Percentiles rank a stretch among this genome's conserved stretches.
phyloP scores from a whole-genome alignment of 768 basidiomycete genomes.

The Boletellus emodensis region DNA sequence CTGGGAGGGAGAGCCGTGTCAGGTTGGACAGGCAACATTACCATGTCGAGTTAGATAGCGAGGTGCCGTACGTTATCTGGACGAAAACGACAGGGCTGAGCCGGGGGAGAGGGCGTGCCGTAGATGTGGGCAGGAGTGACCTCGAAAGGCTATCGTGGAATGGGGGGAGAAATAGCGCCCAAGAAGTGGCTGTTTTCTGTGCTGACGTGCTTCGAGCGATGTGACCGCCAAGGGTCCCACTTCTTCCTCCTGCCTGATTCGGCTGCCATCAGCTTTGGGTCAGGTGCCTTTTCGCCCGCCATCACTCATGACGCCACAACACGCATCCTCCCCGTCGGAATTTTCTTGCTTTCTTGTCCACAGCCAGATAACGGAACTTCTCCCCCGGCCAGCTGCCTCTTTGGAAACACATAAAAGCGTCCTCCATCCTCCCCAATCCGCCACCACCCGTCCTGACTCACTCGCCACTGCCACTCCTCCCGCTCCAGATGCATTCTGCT shows the following conservation, averaged over 20 bases:
- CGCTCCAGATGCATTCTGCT: slow-evolving; percentile 18
- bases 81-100: slow-evolving; percentile 12
- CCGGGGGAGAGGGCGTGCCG: slow-evolving; percentile 15
- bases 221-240: slow-evolving; percentile 29
- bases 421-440: neutral
- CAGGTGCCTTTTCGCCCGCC: slow-evolving; percentile 31
- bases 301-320: slow-evolving; percentile 36
- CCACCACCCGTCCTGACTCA: too few species aligned
- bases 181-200: neutral
- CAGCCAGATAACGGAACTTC: slow-evolving; percentile 36
- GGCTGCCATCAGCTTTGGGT: slow-evolving; percentile 22
- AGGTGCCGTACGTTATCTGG: slow-evolving; percentile 30
- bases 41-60: slow-evolving; percentile 29
- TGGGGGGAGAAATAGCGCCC: slow-evolving; percentile 24
- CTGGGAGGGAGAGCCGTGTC: slow-evolving; percentile 27
- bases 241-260: slow-evolving; percentile 17
- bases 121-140: slow-evolving; percentile 25
- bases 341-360: slow-evolving; percentile 31
- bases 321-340: slow-evolving; percentile 34
- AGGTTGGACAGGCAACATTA: slow-evolving; percentile 31
- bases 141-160: slow-evolving; percentile 34
- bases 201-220: slow-evolving; percentile 23
- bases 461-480: slow-evolving; percentile 1
- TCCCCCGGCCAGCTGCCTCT: slow-evolving; percentile 21
- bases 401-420: slow-evolving; percentile 23